phyloP scores from a whole-genome alignment of 2,329 filamentous ascomycete species.

The Colletotrichum incanum region DNA sequence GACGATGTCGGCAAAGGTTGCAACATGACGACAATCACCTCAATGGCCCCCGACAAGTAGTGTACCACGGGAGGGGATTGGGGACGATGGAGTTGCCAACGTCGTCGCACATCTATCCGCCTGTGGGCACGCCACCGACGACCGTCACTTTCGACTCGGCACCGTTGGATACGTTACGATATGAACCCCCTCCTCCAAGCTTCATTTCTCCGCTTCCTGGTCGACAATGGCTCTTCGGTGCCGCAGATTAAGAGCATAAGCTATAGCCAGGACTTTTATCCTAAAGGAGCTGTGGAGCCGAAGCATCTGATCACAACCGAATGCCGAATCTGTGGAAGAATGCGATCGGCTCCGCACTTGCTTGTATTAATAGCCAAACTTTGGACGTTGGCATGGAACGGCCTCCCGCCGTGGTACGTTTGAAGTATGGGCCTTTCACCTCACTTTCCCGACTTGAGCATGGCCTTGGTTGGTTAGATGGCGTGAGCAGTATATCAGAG shows the following conservation, averaged over 20 bases:
- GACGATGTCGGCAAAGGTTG: conserved; percentile 10
- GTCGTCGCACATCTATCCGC: conserved; percentile 20
- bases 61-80: conserved; percentile 13
- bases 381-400: neutral
- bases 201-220: conserved; percentile 10
- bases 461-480: neutral
- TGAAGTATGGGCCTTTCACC: neutral
- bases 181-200: conserved; percentile 23
- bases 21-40: conserved; percentile 12
- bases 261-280: conserved; percentile 31
- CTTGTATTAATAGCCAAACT: conserved; percentile 32
- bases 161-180: neutral
- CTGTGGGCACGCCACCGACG: conserved; percentile 21
- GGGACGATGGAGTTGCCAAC: conserved; percentile 28
- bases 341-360: conserved; percentile 36
- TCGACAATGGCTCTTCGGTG: conserved; percentile 7
- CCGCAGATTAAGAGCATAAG: conserved; percentile 26
- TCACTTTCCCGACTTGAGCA: neutral
- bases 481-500: conserved; percentile 9
- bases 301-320: conserved; percentile 40
- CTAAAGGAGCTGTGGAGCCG: conserved; percentile 40
- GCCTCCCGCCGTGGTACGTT: neutral
- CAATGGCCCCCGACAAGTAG: conserved; percentile 7
- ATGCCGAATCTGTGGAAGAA: conserved; percentile 41
- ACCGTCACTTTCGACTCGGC: conserved; percentile 3